These are phyloP conservation scores for Zychaea mexicana DNA, from an alignment of 371 early-diverging fungal genomes.

Conservation along the genomic window DNA sequence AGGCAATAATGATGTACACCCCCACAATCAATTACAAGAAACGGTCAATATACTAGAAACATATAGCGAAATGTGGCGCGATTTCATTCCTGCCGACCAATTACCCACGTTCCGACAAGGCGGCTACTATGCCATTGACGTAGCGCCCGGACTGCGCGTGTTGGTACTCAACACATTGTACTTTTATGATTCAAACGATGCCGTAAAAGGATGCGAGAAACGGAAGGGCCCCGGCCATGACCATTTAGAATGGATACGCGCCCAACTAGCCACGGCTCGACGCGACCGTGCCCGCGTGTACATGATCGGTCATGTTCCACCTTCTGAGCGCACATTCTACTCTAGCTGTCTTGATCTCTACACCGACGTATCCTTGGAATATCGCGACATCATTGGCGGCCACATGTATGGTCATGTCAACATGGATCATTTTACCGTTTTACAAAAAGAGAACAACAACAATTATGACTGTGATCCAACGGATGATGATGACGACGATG, in stretches of 20 bases:
- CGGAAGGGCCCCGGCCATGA: slow-evolving; percentile 59
- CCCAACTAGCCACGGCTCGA: slow-evolving; percentile 53
- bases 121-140: slow-evolving; percentile 69
- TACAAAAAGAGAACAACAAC: no score
- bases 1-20: slow-evolving; percentile 84
- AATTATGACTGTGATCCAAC: not conserved
- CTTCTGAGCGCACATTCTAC: slow-evolving; percentile 32
- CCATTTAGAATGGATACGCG: slow-evolving; percentile 73
- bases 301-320: slow-evolving; percentile 80
- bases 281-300: slow-evolving; percentile 50
- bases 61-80: slow-evolving; percentile 57
- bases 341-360: slow-evolving; percentile 57
- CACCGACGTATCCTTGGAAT: slow-evolving; percentile 55
- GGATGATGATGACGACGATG: not conserved
- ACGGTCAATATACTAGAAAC: slow-evolving; percentile 9
- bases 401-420: slow-evolving; percentile 82
- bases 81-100: slow-evolving; percentile 60
- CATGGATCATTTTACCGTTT: slow-evolving; percentile 61
- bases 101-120: slow-evolving; percentile 57
- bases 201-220: slow-evolving; percentile 62
- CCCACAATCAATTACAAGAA: slow-evolving; percentile 54
- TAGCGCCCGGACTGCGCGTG: slow-evolving; percentile 48
- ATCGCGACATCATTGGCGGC: slow-evolving; percentile 60
- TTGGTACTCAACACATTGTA: slow-evolving; percentile 72
- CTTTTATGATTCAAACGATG: slow-evolving; percentile 67